Conservation (phyloP, 192 early-diverging fungal species). For the Chytriomyces sp. region DNA sequence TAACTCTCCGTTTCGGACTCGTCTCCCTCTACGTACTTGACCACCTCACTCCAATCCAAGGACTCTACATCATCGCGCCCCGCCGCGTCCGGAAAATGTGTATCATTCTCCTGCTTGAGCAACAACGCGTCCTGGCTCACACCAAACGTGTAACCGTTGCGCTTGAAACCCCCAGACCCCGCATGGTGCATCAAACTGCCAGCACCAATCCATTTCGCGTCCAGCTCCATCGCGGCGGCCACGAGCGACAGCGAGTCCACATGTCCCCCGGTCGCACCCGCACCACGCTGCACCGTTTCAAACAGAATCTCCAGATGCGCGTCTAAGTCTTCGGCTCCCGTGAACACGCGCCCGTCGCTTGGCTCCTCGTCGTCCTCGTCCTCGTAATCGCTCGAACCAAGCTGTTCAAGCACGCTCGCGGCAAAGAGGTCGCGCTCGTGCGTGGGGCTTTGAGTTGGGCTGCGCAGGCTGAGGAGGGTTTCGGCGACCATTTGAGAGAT, state of each 20-base stretch:
- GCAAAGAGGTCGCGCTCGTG: background rate
- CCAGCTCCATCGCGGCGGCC: background rate
- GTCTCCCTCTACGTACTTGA: background rate
- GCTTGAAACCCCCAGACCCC: no score
- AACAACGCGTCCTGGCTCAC: background rate
- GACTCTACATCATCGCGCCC: background rate
- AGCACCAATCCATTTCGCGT: background rate
- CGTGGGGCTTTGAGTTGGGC: background rate
- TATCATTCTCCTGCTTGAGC: background rate
- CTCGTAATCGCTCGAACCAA: background rate
- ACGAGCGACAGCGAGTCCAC: background rate
- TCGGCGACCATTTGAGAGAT: slow-evolving; percentile 1
- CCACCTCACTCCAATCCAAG: no score
- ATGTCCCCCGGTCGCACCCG: background rate
- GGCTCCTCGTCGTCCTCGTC: background rate
- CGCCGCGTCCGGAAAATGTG: background rate
- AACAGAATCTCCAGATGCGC: background rate
- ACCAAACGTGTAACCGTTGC: background rate
- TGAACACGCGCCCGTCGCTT: background rate
- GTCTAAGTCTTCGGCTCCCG: no score
- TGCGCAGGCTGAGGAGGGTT: background rate
- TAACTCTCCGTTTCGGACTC: background rate
- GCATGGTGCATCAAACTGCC: no score
- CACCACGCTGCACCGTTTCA: background rate
- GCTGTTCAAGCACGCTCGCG: background rate